Evolutionary conservation across 1,284 basidiomycete species (phyloP), one percentile per base, ranked within the genome.

Genomic region (Ganoderma multipileum): DNA sequence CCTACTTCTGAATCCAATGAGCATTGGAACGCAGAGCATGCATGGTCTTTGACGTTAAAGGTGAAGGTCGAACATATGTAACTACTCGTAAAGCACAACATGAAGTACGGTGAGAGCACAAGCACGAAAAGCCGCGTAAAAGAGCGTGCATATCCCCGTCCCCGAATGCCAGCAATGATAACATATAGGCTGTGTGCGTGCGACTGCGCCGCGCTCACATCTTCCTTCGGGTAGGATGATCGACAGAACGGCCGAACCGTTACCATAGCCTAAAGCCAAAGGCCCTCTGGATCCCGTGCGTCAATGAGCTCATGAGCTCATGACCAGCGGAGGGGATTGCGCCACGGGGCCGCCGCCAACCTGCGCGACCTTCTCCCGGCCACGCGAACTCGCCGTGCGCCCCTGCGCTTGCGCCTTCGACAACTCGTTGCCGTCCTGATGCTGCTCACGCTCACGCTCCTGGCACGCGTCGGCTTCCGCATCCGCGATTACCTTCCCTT

Each of bases 331-430:
- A 47, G 72, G 63, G 41, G 69, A 64, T 33, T 54, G 64, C 64
- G 71, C 67, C 33, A 66, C 69, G 59, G 55, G 61, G n/a, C 67
- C 42, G 12, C 36, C 63, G 12, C 36, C 63, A 33, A 50, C 61
- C 50, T 67, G 70, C 18, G 62, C 64, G 36, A 69, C 70, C 71
- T 78, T 77, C 73, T 77, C 77, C 38, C 63, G 67, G 26, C 71
- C 73, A 30, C 59, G 63, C 47, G 47, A 50, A 5, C 61, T 67
- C 60, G 58, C 44, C 20, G n/a, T 42, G 16, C 63, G 62, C 28
- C 55, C 63, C n/a, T n/a, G n/a, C n/a, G n/a, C n/a, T 20, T 52
- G 68, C 36, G 44, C 61, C 14, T 18, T 57, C 33, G 55, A 8
- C 65, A 65, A 69, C 55, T 30, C 71, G 36, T 72, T 72, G 44